A percentile compares a stretch with the other conserved stretches of the same genome.
Evolutionary conservation across 1,284 basidiomycete genomes (phyloP).

Genomic region (Ganoderma meredithae): DNA sequence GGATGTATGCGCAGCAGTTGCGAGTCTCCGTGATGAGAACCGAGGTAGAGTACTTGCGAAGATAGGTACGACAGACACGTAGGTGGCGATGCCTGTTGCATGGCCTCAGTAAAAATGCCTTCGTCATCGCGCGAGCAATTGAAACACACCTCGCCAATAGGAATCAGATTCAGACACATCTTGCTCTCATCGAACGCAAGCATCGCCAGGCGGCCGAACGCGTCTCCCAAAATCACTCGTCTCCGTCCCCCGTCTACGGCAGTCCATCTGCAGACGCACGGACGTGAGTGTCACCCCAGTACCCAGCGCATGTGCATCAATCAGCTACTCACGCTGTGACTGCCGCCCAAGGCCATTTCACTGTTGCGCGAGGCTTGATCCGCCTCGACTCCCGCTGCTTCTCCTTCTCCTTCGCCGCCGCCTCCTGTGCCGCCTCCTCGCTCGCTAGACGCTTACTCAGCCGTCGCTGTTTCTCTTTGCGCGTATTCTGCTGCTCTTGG

Average conservation of each 20-base stretch:
- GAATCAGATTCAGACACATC: constrained; percentile 63
- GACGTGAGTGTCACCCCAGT: neutral
- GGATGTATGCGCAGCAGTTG: constrained; percentile 72
- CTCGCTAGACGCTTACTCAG: constrained; percentile 58
- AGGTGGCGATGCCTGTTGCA: constrained; percentile 73
- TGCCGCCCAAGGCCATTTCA: constrained; percentile 79
- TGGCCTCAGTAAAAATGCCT: neutral
- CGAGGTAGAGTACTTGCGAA: constrained; percentile 78
- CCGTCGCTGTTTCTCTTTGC: constrained; percentile 58
- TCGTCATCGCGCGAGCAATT: constrained; percentile 6
- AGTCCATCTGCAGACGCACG: constrained; percentile 52
- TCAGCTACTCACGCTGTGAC: constrained; percentile 60
- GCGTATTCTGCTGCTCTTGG: constrained; percentile 55
- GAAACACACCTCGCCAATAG: constrained; percentile 75
- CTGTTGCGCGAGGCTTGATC: constrained; percentile 56
- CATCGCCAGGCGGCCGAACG: constrained; percentile 76
- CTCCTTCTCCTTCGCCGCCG: constrained; percentile 61
- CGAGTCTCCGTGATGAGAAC: constrained; percentile 87
- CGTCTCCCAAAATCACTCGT: constrained; percentile 77
- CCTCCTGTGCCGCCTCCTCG: constrained; percentile 46
- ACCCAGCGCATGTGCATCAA: constrained; percentile 7
- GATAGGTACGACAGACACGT: constrained; percentile 82
- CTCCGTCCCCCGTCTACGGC: constrained; percentile 51
- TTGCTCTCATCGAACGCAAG: constrained; percentile 64
- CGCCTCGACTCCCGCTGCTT: constrained; percentile 59